Evolutionary conservation across 2,329 filamentous ascomycete genomes (phyloP).

Genomic region (Cryphonectria nitschkei): DNA sequence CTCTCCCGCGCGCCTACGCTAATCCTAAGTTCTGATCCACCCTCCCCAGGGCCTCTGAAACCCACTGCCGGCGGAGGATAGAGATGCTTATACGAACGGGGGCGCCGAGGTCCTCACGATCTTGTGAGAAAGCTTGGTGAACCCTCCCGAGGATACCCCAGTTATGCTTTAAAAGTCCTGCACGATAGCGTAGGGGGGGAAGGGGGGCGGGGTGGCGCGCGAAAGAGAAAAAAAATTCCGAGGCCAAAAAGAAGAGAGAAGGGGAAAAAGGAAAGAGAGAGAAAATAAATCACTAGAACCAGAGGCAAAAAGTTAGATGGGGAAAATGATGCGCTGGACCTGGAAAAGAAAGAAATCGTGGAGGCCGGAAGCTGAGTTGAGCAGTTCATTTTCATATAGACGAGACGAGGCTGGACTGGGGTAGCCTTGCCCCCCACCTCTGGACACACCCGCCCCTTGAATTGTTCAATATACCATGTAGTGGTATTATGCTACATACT

Average conservation of each 20-base stretch:
- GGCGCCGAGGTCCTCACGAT: background rate
- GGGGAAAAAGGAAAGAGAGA: background rate
- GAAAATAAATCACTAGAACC: no score
- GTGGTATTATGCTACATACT: background rate
- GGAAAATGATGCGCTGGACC: no score
- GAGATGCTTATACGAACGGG: background rate
- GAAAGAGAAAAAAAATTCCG: background rate
- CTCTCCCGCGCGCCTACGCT: background rate
- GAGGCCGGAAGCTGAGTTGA: background rate
- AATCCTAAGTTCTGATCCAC: background rate
- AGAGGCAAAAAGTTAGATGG: background rate
- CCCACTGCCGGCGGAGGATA: background rate
- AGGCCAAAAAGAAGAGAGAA: background rate
- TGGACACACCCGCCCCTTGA: background rate
- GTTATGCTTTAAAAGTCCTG: background rate
- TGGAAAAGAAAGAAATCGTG: background rate
- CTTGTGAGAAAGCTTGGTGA: background rate
- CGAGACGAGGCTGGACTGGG: constrained; percentile 8
- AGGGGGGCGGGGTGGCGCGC: no score
- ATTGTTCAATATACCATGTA: background rate
- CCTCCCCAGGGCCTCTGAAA: background rate
- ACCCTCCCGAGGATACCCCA: background rate
- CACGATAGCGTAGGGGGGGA: background rate
- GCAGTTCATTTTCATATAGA: background rate
- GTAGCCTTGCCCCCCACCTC: background rate